Base-by-base conservation (phyloP, 108 stramenopile genomes). In the Poteriospumella lacustris region DNA sequence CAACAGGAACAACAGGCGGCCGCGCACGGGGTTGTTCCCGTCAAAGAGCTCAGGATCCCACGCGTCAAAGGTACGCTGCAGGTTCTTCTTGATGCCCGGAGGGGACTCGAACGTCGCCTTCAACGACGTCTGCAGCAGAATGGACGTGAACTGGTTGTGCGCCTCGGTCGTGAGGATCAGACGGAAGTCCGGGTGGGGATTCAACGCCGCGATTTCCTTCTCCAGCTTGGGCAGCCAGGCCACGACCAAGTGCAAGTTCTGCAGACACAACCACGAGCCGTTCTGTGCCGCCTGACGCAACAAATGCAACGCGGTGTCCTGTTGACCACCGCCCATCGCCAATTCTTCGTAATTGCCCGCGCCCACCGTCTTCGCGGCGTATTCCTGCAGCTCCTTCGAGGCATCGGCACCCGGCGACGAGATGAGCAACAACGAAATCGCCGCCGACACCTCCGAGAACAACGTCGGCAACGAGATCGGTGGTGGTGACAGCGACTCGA, bases 21-120 rank as follows among this genome's bases (percentile, higher is more conserved):
- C 78, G 5, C 75, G 80, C 73, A 85, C 39, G 28, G 69, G 77
- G 36, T 36, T 75, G 0, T 56, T 77, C 59, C 47, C 2, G 0
- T 70, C 84, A 19, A 83, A 42, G 31, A 79, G 52, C 58, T 78
- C 77, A n/a, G 38, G 52, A 31, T 44, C 58, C 88, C 86, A 88
- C 0, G 79, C 42, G 9, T 78, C 80, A 39, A 81, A 84, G 0
- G 86, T 88, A 9, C 89, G 68, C 60, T 88, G 82, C 58, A 89
- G 26, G 73, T 88, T 88, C 39, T 85, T 84, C 79, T 87, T 87
- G 28, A 88, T 75, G 19, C 89, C 89, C 0, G 89, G 89, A 0
- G 89, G 87, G 24, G 87, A 76, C 81, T 89, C 89, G 73, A 87
- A 89, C 39, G 89, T 88, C 9, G 85, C 86, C 83, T 89, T 89